phyloP scores from a whole-genome alignment of 208 protist genomes.

The Wallacemonas sp. region DNA sequence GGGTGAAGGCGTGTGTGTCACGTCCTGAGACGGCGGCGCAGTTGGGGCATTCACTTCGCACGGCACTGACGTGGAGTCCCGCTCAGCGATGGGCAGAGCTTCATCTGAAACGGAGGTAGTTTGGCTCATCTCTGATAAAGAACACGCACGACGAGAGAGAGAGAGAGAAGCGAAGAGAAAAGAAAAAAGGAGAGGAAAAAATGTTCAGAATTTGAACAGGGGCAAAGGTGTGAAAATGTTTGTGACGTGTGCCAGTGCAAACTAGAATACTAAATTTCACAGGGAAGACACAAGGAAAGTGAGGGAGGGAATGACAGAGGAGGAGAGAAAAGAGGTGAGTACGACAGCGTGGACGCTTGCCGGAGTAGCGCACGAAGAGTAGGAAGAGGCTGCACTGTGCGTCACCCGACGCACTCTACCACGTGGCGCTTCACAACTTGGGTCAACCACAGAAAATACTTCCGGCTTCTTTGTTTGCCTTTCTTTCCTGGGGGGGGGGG shows the following conservation, averaged over 20 bases:
- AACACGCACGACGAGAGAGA: background rate
- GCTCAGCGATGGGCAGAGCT: background rate
- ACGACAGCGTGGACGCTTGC: too few relatives aligned
- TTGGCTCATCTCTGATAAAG: background rate
- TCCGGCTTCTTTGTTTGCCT: too few relatives aligned
- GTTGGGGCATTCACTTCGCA: background rate
- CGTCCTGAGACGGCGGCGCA: background rate
- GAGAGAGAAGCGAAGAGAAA: background rate
- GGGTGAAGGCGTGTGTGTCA: background rate
- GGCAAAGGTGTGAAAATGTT: background rate
- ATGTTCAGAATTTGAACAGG: too few relatives aligned
- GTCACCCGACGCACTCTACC: too few relatives aligned
- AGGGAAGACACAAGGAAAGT: background rate
- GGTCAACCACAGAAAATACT: too few relatives aligned
- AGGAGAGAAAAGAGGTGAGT: background rate
- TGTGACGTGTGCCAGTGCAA: too few relatives aligned
- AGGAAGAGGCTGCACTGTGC: too few relatives aligned
- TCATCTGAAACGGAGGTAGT: background rate
- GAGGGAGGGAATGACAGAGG: background rate
- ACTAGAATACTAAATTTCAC: too few relatives aligned
- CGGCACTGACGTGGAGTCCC: background rate
- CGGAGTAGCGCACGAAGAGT: too few relatives aligned
- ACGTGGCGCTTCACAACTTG: too few relatives aligned
- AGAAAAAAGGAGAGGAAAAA: conserved; percentile 10
- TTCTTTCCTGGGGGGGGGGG: too few relatives aligned